These are phyloP conservation scores for Leccinum discolor DNA, from an alignment of 1,284 basidiomycete genomes.

Conservation along the genomic window DNA sequence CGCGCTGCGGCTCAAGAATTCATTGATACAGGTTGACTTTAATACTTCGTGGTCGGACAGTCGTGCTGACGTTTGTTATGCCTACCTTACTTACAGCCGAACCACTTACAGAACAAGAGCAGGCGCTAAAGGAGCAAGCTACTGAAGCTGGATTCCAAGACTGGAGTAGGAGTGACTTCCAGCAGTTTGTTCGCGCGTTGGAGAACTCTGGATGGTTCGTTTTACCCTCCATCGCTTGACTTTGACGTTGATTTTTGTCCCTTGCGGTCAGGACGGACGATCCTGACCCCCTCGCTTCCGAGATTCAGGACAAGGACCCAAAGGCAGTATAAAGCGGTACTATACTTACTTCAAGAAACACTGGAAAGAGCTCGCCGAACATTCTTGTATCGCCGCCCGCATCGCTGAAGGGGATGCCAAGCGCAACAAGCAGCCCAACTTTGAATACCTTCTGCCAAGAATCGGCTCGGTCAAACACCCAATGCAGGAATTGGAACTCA, in stretches of 20 bases:
- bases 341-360: constrained; percentile 89
- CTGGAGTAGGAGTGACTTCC: constrained; percentile 94
- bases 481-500: constrained; percentile 93
- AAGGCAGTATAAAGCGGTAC: constrained; percentile 80
- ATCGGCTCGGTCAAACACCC: constrained; percentile 85
- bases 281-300: constrained; percentile 77
- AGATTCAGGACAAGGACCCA: constrained; percentile 86
- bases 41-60: background rate
- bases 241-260: background rate
- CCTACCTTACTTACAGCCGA: constrained; percentile 54
- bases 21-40: constrained; percentile 72
- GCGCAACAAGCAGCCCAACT: constrained; percentile 83
- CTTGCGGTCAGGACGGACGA: constrained; percentile 65
- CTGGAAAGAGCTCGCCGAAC: constrained; percentile 79
- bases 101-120: constrained; percentile 86
- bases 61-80: background rate
- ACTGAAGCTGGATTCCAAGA: constrained; percentile 83
- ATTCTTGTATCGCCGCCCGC: constrained; percentile 79
- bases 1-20: constrained; percentile 81
- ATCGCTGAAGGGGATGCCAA: constrained; percentile 87
- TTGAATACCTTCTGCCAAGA: constrained; percentile 75
- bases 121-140: constrained; percentile 77
- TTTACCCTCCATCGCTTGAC: background rate
- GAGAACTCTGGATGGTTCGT: constrained; percentile 87
- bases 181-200: constrained; percentile 84